phyloP scores from a whole-genome alignment of 331 rosid genomes.

The Malus hybrid region DNA sequence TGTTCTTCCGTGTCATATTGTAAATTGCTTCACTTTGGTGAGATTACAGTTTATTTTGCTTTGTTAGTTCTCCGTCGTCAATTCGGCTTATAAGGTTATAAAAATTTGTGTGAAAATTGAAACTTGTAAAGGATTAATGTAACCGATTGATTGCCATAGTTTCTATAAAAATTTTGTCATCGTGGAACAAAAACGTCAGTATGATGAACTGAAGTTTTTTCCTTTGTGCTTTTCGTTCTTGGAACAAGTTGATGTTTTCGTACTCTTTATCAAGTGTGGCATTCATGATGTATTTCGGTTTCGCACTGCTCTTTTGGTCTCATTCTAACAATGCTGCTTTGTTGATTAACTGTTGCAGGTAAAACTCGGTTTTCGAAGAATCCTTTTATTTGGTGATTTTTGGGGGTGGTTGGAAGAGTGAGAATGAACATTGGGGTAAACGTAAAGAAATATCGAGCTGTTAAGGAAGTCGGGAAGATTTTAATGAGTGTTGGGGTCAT shows the following conservation, averaged over 20 bases:
- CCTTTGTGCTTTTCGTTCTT: not conserved
- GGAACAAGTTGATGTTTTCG: not conserved
- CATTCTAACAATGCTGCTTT: not conserved
- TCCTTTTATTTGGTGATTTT: too few relatives aligned
- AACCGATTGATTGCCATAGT: not conserved
- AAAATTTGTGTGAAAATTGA: too few relatives aligned
- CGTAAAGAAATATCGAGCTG: too few relatives aligned
- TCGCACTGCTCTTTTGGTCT: not conserved
- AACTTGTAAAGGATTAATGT: too few relatives aligned
- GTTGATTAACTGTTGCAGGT: conserved; percentile 28
- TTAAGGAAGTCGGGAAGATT: too few relatives aligned
- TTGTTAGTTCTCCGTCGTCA: not conserved
- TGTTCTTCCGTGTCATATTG: conserved; percentile 85
- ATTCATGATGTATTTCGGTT: not conserved
- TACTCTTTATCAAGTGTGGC: not conserved
- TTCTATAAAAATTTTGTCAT: not conserved
- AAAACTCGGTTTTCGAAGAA: not conserved
- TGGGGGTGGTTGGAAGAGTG: too few relatives aligned
- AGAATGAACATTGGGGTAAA: too few relatives aligned
- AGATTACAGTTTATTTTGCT: conserved; percentile 9
- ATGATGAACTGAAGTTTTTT: not conserved
- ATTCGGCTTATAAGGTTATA: too few relatives aligned
- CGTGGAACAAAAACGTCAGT: not conserved
- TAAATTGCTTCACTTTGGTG: conserved; percentile 53
- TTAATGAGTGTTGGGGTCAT: too few relatives aligned